These are phyloP conservation scores for Cupressus sempervirens DNA, from an alignment of 75 land plant species.

Conservation along the genomic window DNA sequence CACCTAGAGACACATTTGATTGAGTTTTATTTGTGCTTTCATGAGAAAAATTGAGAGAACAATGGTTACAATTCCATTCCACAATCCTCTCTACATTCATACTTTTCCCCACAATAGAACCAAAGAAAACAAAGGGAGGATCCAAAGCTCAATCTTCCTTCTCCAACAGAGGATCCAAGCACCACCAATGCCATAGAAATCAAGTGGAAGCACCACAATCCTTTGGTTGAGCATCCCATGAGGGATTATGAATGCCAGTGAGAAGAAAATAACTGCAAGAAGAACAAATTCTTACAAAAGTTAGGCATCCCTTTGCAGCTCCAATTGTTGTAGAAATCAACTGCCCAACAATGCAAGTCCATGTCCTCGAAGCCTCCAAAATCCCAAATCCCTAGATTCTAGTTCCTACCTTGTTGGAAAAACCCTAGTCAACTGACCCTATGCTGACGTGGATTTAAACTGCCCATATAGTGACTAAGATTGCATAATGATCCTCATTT, in stretches of 20 bases:
- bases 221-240: not conserved
- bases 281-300: slow-evolving; percentile 25
- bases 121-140: not conserved
- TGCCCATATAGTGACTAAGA: slow-evolving; percentile 16
- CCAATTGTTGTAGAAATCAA: not conserved
- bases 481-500: too few species aligned
- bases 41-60: not conserved
- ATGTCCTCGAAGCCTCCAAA: not conserved
- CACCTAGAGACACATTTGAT: not conserved
- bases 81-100: not conserved
- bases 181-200: not conserved
- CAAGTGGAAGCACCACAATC: not conserved
- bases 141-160: not conserved
- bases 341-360: not conserved
- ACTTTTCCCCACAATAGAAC: not conserved
- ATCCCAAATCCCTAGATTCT: not conserved
- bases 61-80: not conserved
- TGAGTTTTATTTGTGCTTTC: not conserved
- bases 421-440: slow-evolving; percentile 17
- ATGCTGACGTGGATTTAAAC: slow-evolving; percentile 32
- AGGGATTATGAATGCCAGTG: slow-evolving; percentile 35
- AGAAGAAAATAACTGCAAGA: slow-evolving; percentile 28
- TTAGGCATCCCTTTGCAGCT: slow-evolving; percentile 21
- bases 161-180: not conserved
- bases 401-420: slow-evolving; percentile 1